Evolutionary conservation across 2,329 filamentous ascomycete species (phyloP).

Genomic region (Colletotrichum tofieldiae): DNA sequence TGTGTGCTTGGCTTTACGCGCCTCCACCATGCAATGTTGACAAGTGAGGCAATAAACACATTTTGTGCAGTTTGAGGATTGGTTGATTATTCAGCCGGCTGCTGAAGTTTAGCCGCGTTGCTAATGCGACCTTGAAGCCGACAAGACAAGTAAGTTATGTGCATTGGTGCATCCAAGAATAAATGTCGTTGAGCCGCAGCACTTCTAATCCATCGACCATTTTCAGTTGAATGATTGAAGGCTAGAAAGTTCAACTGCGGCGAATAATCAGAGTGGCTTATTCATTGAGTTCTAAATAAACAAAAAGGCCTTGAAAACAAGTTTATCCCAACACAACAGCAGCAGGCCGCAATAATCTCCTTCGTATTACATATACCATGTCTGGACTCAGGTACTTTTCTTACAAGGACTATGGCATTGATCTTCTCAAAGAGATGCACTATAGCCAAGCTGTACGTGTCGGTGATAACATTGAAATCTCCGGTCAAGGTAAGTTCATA

Average conservation of each 20-base stretch:
- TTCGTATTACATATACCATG: slow-evolving; percentile 46
- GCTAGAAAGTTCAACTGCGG: no score
- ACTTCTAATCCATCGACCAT: background rate
- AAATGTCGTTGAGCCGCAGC: background rate
- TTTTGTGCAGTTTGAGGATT: background rate
- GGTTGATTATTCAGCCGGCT: background rate
- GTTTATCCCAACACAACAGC: background rate
- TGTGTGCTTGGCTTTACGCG: background rate
- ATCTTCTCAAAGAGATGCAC: slow-evolving; percentile 48
- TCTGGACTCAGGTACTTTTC: slow-evolving; percentile 56
- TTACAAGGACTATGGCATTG: slow-evolving; percentile 56
- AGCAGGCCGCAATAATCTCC: background rate
- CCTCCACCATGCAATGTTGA: background rate
- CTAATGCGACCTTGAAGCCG: background rate
- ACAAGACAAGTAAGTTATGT: background rate
- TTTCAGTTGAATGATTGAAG: no score
- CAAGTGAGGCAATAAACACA: background rate
- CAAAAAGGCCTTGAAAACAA: no score
- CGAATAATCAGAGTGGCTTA: background rate
- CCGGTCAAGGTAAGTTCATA: slow-evolving; percentile 51
- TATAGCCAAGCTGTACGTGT: slow-evolving; percentile 59
- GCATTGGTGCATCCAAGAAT: background rate
- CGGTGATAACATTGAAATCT: slow-evolving; percentile 56
- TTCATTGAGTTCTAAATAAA: background rate
- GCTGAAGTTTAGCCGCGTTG: background rate